Evolutionary conservation across 345 rosid species (phyloP).

Genomic region (Ceriops zippeliana): DNA sequence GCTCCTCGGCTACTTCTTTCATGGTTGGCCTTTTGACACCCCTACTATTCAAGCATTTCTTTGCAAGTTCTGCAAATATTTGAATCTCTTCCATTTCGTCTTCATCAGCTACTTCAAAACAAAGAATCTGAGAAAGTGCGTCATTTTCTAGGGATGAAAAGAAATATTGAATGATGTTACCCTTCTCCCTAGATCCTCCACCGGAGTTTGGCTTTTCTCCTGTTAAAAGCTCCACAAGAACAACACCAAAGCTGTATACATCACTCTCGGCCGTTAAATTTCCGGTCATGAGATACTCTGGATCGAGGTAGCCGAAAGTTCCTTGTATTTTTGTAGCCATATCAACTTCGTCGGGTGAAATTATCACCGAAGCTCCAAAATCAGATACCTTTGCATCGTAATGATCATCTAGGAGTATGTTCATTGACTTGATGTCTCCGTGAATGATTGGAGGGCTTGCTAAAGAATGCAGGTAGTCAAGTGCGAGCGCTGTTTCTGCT

Average conservation of each 20-base stretch:
- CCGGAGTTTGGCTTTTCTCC: slow-evolving; percentile 26
- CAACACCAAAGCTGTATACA: slow-evolving; percentile 35
- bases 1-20: slow-evolving; percentile 15
- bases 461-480: slow-evolving; percentile 33
- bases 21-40: slow-evolving; percentile 13
- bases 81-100: slow-evolving; percentile 23
- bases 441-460: slow-evolving; percentile 38
- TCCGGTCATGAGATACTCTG: slow-evolving; percentile 30
- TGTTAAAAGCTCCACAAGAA: slow-evolving; percentile 31
- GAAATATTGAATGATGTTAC: slow-evolving; percentile 21
- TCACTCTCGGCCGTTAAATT: slow-evolving; percentile 28
- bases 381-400: slow-evolving; percentile 30
- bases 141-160: slow-evolving; percentile 5
- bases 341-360: slow-evolving; percentile 11
- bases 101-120: slow-evolving; percentile 1
- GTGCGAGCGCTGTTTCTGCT: slow-evolving; percentile 30
- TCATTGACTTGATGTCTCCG: slow-evolving; percentile 29
- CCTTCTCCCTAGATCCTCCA: background rate
- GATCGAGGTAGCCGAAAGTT: slow-evolving; percentile 36
- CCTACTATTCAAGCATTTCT: slow-evolving; percentile 7
- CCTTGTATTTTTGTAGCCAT: slow-evolving; percentile 22
- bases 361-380: slow-evolving; percentile 34
- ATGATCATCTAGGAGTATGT: slow-evolving; percentile 33
- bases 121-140: background rate
- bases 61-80: slow-evolving; percentile 15